Conservation (phyloP, 768 basidiomycete genomes). For the Exidia glandulosa region DNA sequence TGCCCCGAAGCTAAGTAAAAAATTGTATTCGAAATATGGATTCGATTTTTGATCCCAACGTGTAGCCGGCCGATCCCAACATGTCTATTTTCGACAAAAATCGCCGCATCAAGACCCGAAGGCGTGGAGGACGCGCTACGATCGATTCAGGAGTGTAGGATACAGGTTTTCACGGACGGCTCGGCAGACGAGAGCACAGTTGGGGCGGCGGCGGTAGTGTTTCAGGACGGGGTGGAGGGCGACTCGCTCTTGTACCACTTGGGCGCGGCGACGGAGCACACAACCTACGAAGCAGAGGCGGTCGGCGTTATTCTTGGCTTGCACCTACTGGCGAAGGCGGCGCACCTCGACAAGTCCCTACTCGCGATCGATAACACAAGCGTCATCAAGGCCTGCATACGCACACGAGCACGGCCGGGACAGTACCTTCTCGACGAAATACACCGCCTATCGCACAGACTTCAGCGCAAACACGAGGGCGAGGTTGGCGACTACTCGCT, state of each 20-base stretch:
- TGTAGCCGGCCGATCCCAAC: no score
- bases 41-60: no score
- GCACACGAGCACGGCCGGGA: not conserved
- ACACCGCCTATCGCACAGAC: not conserved
- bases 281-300: constrained; percentile 21
- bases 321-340: constrained; percentile 13
- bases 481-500: not conserved
- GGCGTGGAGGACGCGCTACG: no score
- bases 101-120: no score
- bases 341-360: not conserved
- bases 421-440: not conserved
- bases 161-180: constrained; percentile 24
- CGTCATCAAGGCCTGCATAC: not conserved
- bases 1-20: constrained; percentile 5
- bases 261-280: constrained; percentile 13
- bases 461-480: not conserved
- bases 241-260: constrained; percentile 11
- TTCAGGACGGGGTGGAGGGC: not conserved
- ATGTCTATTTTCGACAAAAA: no score
- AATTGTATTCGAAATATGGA: not conserved
- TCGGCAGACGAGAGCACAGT: constrained; percentile 16
- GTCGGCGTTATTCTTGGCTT: constrained; percentile 18
- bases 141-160: no score
- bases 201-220: constrained; percentile 20
- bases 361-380: constrained; percentile 12